A percentile compares a stretch with the other conserved stretches of the same genome.
Evolutionary conservation across 805 yeast species (phyloP).

Genomic region (Kodamaea lidongshanica): DNA sequence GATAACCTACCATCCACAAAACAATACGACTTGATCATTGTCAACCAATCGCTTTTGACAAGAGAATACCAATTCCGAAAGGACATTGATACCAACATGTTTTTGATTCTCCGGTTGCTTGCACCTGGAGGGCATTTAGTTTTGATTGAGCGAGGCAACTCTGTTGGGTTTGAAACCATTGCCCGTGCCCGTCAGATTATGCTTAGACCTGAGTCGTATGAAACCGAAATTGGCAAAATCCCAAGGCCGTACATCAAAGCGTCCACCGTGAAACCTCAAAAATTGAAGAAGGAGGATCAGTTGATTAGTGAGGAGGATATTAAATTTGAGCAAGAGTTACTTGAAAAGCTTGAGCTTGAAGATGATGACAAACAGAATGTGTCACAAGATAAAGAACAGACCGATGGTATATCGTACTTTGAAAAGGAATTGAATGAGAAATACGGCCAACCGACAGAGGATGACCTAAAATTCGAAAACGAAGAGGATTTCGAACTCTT

Average conservation of each 20-base stretch:
- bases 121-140: constrained; percentile 78
- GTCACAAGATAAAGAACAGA: too few species aligned
- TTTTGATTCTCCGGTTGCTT: constrained; percentile 52
- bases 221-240: constrained; percentile 50
- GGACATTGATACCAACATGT: constrained; percentile 64
- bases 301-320: constrained; percentile 32
- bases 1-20: constrained; percentile 46
- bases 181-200: constrained; percentile 87
- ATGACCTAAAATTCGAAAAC: constrained; percentile 44
- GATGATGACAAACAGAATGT: constrained; percentile 14
- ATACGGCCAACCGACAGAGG: constrained; percentile 37
- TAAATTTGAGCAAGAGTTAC: constrained; percentile 25
- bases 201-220: constrained; percentile 74
- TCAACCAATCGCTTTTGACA: constrained; percentile 69
- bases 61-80: constrained; percentile 57
- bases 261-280: constrained; percentile 37
- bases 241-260: constrained; percentile 66
- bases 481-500: constrained; percentile 31
- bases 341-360: constrained; percentile 23
- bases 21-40: constrained; percentile 75
- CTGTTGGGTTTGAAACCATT: constrained; percentile 79
- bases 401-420: constrained; percentile 12
- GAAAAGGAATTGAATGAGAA: constrained; percentile 30
- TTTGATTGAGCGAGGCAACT: constrained; percentile 81
- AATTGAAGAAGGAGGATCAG: constrained; percentile 29